Percentiles rank a stretch among this genome's conserved stretches.
Evolutionary conservation across 225 moss, liverwort and hornwort genomes (phyloP).

Genomic region (Physcomitrium patens): DNA sequence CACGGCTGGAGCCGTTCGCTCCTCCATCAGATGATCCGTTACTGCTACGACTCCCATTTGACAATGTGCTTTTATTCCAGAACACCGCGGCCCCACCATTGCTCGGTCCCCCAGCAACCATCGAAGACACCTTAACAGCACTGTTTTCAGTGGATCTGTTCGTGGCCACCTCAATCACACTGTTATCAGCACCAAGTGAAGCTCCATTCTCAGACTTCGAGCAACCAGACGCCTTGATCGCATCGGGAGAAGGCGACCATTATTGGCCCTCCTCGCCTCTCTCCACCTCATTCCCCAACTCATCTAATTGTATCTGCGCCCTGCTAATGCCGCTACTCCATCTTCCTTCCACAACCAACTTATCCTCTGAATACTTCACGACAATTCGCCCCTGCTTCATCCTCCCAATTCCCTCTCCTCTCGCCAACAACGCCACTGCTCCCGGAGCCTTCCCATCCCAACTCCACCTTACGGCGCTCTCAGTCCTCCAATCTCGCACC

Average conservation of each 20-base stretch:
- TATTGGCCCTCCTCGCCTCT: conserved; percentile 21
- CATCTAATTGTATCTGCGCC: conserved; percentile 41
- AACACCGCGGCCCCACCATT: conserved; percentile 25
- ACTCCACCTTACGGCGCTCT: neutral
- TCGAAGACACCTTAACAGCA: conserved; percentile 21
- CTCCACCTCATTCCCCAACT: conserved; percentile 40
- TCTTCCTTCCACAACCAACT: conserved; percentile 11
- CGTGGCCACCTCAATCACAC: neutral
- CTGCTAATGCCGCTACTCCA: conserved; percentile 24
- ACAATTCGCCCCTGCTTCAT: conserved; percentile 34
- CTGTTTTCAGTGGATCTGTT: conserved; percentile 16
- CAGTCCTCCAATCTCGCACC: neutral
- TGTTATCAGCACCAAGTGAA: conserved; percentile 22
- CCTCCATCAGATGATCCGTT: conserved; percentile 28
- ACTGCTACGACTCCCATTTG: conserved; percentile 26
- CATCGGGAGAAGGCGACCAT: conserved; percentile 37
- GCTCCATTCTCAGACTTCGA: conserved; percentile 28
- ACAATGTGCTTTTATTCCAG: conserved; percentile 32
- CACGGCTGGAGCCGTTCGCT: conserved; percentile 9
- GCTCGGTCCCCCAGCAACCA: conserved; percentile 18
- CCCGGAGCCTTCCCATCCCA: conserved; percentile 4
- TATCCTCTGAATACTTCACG: conserved; percentile 18
- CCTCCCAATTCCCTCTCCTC: conserved; percentile 24
- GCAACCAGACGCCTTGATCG: conserved; percentile 18
- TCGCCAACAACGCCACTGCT: conserved; percentile 25